Evolutionary conservation across 192 early-diverging fungal species (phyloP), one percentile per base, ranked within the genome.

Genomic region (Chytriomyces confervae): DNA sequence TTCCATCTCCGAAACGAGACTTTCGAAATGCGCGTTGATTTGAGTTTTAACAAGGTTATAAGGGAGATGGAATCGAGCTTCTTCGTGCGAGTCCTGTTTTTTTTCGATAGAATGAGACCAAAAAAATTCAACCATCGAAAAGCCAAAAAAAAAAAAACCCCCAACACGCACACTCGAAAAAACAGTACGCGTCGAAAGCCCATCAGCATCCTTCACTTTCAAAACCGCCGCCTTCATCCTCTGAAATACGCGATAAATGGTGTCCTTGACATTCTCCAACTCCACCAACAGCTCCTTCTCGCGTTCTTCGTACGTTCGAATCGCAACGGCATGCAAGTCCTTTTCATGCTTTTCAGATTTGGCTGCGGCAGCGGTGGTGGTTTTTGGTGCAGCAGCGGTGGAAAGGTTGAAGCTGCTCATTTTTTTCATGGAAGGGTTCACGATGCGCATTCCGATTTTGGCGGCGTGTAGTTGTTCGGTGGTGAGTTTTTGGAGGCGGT

Each of bases 221-320:
- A 36, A 36, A 36, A 36, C 36, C 2, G 36, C 36, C 36, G 36
- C 36, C 36, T 36, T 36, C 36, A 36, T 36, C 36, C 36, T 36
- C 36, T 36, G 36, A 4, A 36, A 36, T 36, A 36, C 36, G 36
- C 36, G 53, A 29, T 74, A 62, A 1, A 27, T 62, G 61, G 60
- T 74, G 0, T 62, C 36, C 29, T 76, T 76, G 20, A 76, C 6
- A 11, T 62, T 0, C 6, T 63, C 11, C 16, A 50, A 9, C 29
- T 76, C 74, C n/a, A 36, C 45, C 44, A 76, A 29, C 43, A 76
- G 48, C 43, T 76, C 45, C 63, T 76, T 76, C 36, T 76, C 74
- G 48, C 74, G 74, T 9, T 76, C 74, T 66, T 76, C 74, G 2
- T 7, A 29, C 4, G 64, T 5, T 7, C 43, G 6, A 8, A 76